phyloP scores from a whole-genome alignment of 2,329 filamentous ascomycete species.

The Fusarium illudens region DNA sequence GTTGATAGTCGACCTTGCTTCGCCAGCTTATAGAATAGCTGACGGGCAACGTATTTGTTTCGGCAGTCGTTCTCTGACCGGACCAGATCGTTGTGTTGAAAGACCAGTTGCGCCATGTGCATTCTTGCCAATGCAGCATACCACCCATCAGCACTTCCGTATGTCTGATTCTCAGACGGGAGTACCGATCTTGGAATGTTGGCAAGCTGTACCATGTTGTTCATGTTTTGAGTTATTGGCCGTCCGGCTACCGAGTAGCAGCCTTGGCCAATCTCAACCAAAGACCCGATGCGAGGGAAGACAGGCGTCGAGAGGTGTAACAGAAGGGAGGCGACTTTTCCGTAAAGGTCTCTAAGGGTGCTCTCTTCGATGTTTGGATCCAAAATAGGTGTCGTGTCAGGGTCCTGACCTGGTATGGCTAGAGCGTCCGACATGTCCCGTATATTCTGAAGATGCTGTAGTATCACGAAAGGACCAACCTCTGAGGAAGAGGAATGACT shows the following conservation, averaged over 20 bases:
- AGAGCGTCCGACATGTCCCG: constrained; percentile 10
- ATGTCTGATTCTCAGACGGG: constrained; percentile 27
- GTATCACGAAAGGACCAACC: not conserved
- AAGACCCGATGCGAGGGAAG: constrained; percentile 50
- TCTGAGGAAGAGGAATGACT: not conserved
- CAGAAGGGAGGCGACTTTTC: constrained; percentile 28
- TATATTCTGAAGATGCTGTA: not conserved
- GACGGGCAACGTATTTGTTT: constrained; percentile 43
- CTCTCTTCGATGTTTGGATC: constrained; percentile 1
- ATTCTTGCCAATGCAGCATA: constrained; percentile 49
- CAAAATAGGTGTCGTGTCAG: not conserved
- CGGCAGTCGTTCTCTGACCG: constrained; percentile 33
- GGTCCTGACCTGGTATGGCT: not conserved
- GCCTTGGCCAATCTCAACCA: constrained; percentile 39
- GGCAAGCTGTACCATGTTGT: constrained; percentile 43
- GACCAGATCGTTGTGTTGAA: constrained; percentile 50
- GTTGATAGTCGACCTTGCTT: constrained; percentile 1
- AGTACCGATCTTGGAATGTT: constrained; percentile 34
- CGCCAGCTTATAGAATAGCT: constrained; percentile 37
- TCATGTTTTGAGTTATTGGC: constrained; percentile 54
- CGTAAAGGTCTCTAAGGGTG: not conserved
- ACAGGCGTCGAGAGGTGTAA: constrained; percentile 48
- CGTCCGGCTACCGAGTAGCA: constrained; percentile 42
- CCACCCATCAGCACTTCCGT: constrained; percentile 45
- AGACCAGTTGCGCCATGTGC: constrained; percentile 50